phyloP scores from a whole-genome alignment of 352 stramenopile genomes.

The Phytophthora pinifolia region DNA sequence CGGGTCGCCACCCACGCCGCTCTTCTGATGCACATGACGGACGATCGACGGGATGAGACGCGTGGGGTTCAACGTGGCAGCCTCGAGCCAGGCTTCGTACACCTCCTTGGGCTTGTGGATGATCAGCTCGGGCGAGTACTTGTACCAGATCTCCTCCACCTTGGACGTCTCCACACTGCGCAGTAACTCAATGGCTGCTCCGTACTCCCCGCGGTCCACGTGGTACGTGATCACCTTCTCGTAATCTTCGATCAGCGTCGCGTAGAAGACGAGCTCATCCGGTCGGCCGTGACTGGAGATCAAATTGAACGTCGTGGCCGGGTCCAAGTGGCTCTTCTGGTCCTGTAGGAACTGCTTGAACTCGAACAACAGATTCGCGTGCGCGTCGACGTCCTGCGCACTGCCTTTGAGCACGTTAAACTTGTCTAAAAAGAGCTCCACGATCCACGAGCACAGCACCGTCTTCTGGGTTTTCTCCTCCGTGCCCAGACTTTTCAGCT shows the following conservation, averaged over 20 bases:
- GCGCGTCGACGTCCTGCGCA: conserved; percentile 82
- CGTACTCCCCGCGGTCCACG: conserved; percentile 89
- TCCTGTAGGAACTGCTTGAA: conserved; percentile 93
- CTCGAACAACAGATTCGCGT: conserved; percentile 87
- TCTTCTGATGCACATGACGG: conserved; percentile 86
- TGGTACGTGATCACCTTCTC: conserved; percentile 94
- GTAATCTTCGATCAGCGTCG: conserved; percentile 93
- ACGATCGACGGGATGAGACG: conserved; percentile 93
- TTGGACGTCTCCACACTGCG: conserved; percentile 88
- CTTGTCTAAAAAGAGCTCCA: conserved; percentile 92
- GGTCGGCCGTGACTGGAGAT: conserved; percentile 91
- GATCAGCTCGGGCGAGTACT: conserved; percentile 93
- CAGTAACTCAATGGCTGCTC: conserved; percentile 87
- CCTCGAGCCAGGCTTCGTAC: conserved; percentile 91
- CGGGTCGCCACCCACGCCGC: conserved; percentile 13
- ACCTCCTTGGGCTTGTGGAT: conserved; percentile 90
- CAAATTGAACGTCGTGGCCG: conserved; percentile 90
- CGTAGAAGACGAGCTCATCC: conserved; percentile 92
- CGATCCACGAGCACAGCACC: conserved; percentile 92
- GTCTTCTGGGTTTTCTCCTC: conserved; percentile 93
- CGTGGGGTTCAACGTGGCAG: conserved; percentile 87
- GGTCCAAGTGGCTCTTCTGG: conserved; percentile 85
- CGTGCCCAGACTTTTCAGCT: conserved; percentile 75
- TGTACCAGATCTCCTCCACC: conserved; percentile 94
- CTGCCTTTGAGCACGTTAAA: conserved; percentile 87